These are phyloP conservation scores for Austroboletus eburneus DNA, from an alignment of 768 basidiomycete species.

Conservation along the genomic window DNA sequence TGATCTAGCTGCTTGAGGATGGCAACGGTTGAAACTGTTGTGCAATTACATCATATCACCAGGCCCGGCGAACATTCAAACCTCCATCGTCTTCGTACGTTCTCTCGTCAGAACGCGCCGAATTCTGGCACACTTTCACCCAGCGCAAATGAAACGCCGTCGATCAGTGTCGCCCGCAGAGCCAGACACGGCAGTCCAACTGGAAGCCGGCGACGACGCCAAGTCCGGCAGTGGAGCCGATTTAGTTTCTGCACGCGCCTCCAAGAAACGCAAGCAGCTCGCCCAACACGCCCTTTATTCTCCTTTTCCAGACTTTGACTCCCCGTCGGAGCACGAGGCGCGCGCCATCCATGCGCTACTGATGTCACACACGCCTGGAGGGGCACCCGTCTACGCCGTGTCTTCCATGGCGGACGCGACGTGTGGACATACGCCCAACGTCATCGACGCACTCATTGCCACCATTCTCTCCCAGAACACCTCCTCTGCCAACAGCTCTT, in stretches of 20 bases:
- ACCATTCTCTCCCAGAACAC: constrained; percentile 63
- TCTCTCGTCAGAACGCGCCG: not conserved
- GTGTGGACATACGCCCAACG: constrained; percentile 47
- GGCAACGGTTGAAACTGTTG: too few species aligned
- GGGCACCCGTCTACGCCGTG: constrained; percentile 25
- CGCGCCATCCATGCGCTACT: constrained; percentile 40
- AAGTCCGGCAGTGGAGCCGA: not conserved
- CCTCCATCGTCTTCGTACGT: too few species aligned
- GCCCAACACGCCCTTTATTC: constrained; percentile 38
- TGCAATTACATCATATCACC: too few species aligned
- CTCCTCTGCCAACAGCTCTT: constrained; percentile 44
- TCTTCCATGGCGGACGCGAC: constrained; percentile 26
- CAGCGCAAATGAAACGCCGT: constrained; percentile 10
- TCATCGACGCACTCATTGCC: constrained; percentile 54
- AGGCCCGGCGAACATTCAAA: too few species aligned
- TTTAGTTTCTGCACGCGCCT: constrained; percentile 11
- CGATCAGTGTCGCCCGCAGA: constrained; percentile 6
- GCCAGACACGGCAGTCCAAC: not conserved
- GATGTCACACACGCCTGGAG: constrained; percentile 33
- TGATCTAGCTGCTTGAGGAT: not conserved
- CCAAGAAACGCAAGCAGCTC: constrained; percentile 51
- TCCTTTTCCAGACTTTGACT: constrained; percentile 44
- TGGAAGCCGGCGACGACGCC: not conserved
- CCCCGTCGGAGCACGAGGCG: constrained; percentile 43
- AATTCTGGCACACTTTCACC: not conserved